Conservation (phyloP, 2,329 filamentous ascomycete species). For the Colletotrichum sp. region DNA sequence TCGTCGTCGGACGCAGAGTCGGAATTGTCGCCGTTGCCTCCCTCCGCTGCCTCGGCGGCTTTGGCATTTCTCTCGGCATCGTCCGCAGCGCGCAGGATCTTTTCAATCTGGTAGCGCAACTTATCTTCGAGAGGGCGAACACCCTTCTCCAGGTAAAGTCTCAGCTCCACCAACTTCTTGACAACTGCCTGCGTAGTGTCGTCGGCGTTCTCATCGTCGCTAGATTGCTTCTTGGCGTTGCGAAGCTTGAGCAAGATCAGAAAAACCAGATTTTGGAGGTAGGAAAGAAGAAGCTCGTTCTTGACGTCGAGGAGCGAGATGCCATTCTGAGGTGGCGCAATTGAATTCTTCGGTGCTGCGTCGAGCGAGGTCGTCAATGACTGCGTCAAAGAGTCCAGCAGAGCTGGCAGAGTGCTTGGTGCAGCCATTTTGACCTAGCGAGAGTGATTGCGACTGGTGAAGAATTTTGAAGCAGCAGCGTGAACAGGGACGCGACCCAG, state of each 20-base stretch:
- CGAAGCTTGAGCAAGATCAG: constrained; percentile 83
- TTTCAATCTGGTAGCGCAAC: constrained; percentile 94
- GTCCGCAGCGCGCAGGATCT: constrained; percentile 87
- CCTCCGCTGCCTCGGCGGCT: constrained; percentile 38
- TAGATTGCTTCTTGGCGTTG: constrained; percentile 43
- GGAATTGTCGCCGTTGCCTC: constrained; percentile 34
- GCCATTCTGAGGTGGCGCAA: constrained; percentile 80
- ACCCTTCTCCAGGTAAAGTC: constrained; percentile 93
- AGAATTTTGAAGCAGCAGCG: not conserved
- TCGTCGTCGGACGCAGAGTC: constrained; percentile 38
- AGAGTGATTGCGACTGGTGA: not conserved
- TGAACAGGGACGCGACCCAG: not conserved
- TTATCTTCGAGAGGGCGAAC: constrained; percentile 88
- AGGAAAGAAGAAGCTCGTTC: constrained; percentile 95
- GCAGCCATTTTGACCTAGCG: constrained; percentile 46
- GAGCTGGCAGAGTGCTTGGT: constrained; percentile 51
- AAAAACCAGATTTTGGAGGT: constrained; percentile 92
- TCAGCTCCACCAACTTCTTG: constrained; percentile 86
- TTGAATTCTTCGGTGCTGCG: constrained; percentile 66
- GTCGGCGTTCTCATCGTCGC: constrained; percentile 32
- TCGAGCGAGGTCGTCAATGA: constrained; percentile 70
- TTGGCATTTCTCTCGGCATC: constrained; percentile 62
- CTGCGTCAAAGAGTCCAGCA: constrained; percentile 60
- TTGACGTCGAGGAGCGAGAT: constrained; percentile 96
- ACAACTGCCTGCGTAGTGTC: constrained; percentile 71